phyloP scores from a whole-genome alignment of 73 alveolate species.

The Symbiodinium pilosum region DNA sequence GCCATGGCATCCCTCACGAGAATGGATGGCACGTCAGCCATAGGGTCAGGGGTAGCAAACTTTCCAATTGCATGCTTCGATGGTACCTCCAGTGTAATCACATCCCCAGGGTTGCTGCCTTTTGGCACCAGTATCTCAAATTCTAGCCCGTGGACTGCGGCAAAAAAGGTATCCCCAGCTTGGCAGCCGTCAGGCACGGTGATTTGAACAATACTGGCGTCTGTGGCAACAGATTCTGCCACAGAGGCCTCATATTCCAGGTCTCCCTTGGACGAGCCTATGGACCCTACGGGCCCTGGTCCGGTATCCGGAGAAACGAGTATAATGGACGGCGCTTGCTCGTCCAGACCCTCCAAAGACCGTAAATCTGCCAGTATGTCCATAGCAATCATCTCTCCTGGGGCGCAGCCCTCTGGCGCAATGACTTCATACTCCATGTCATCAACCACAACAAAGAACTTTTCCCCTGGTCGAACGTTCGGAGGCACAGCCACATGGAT shows the following conservation, averaged over 20 bases:
- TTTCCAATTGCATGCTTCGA: slow-evolving; percentile 46
- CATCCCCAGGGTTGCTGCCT: slow-evolving; percentile 51
- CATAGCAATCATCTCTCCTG: slow-evolving; percentile 87
- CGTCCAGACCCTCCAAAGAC: neutral
- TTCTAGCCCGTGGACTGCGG: slow-evolving; percentile 68
- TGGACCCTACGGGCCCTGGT: neutral
- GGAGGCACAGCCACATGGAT: slow-evolving; percentile 54
- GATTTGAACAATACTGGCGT: slow-evolving; percentile 50
- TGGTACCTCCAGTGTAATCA: slow-evolving; percentile 67
- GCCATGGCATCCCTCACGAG: neutral
- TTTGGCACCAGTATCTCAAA: slow-evolving; percentile 63
- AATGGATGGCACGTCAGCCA: neutral
- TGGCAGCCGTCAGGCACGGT: slow-evolving; percentile 19
- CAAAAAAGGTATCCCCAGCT: slow-evolving; percentile 59
- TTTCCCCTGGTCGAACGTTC: slow-evolving; percentile 44
- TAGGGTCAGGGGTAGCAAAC: slow-evolving; percentile 15
- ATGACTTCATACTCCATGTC: slow-evolving; percentile 72
- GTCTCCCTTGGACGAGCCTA: neutral
- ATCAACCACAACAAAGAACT: slow-evolving; percentile 59
- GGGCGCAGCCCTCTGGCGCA: slow-evolving; percentile 35
- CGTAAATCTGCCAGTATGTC: neutral
- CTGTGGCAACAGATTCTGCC: slow-evolving; percentile 61
- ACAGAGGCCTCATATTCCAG: slow-evolving; percentile 2
- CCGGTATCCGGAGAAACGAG: neutral
- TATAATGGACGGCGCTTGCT: neutral